Evolutionary conservation across 2,329 filamentous ascomycete genomes (phyloP), one percentile per base, ranked within the genome.

Genomic region (Talaromyces rugulosus): DNA sequence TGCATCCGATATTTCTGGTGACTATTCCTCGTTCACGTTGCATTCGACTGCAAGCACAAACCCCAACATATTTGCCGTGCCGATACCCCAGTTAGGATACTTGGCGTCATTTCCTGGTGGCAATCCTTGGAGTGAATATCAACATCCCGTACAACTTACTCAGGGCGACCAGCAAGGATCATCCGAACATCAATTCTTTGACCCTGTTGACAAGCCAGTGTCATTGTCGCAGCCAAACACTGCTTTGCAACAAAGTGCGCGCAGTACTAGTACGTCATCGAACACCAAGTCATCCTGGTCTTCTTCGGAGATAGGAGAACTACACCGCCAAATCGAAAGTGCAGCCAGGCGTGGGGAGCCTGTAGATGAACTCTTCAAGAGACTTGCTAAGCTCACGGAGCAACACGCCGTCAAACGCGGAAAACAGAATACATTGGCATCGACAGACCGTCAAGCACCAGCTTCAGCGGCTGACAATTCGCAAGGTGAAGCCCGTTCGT

Each of bases 291-390:
- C 50, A 6, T 31, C 50, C 18, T 53, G 50, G 50, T n/a, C 50
- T 53, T 53, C 50, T 4, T 53, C 63, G 7, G 68, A 71, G 12
- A 63, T 75, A 59, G 66, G 64, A 27, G 62, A 62, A n/a, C 44
- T 75, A 31, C 72, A 74, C 58, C 66, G 64, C 31, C 68, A 66
- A 27, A 74, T 74, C 16, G 71, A 74, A 61, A 66, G 68, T 51
- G 70, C 72, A 18, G 69, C 66, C 31, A 68, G 67, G 52, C 67
- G 66, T 11, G 70, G 70, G 16, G 68, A 72, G 28, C 63, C 70
- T 12, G 63, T 74, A 28, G 69, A 70, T 18, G 65, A 54, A 12
- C 66, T 74, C 6, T 66, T 75, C 28, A 63, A 69, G 54, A 72
- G 72, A 42, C 67, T 75, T 8, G 67, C 69, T 36, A 56, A 56